Base-by-base conservation (phyloP, 2,329 filamentous ascomycete genomes). In the Colletotrichum cordylinicola region DNA sequence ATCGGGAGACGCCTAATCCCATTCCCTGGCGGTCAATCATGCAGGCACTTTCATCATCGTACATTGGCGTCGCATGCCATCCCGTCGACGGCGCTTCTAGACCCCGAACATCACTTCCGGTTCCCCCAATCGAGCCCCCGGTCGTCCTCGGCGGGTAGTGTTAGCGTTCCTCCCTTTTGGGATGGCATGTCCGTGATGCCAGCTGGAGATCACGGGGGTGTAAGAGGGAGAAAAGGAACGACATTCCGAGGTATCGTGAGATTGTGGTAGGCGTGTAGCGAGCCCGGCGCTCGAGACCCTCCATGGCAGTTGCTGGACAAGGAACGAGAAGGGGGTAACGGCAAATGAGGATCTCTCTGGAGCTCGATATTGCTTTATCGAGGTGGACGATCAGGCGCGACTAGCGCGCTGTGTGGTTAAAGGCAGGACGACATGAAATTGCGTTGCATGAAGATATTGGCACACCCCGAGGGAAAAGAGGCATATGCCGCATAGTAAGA, bases 131-230 rank as follows among this genome's bases (percentile, higher is more conserved):
- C 29, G 29, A 21, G 18, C 24, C 67, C 72, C 61, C 61, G 18
- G 62, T 58, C 24, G 21, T 18, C 21, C 56, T 31, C 39, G 62
- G 56, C 39, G 62, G 72, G 55, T 37, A 62, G 37, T 12, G 16
- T 27, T 64, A 72, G 72, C 62, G 72, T 72, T 56, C 72, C 69
- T 75, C 61, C 69, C 62, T 27, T 75, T 75, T 75, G 72, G 72
- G 62, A 64, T 27, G 27, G 12, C n/a, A 75, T 24, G 62, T 72
- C 72, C 72, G 72, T 15, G 16, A 15, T 55, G 62, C 39, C 33
- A 39, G 68, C 55, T 21, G 52, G 61, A 43, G 39, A 35, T 39
- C 24, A 16, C n/a, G 37, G 55, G 37, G 68, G 48, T 33, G 27
- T 15, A 52, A 3, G 43, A 15, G 13, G 27, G 16, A 21, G 29